Conservation (phyloP, 2,329 filamentous ascomycete species). For the Diaporthe sp. region DNA sequence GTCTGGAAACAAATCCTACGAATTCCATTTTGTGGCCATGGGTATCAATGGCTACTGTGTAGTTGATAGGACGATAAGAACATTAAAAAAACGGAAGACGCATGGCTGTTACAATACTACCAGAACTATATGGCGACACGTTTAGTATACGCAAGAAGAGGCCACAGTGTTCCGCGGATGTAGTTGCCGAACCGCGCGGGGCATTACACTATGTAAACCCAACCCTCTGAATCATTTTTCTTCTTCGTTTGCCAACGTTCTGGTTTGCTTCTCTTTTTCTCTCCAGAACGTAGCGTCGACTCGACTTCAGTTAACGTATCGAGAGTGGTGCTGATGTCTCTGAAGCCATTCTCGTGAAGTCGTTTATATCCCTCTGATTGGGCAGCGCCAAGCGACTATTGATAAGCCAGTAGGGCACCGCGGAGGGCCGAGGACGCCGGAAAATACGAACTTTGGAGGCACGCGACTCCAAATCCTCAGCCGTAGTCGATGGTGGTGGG, state of each 20-base stretch:
- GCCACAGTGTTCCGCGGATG: neutral
- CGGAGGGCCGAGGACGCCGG: conserved; percentile 20
- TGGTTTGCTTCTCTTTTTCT: neutral
- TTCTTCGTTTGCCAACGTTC: neutral
- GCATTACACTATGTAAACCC: neutral
- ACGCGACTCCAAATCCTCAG: conserved; percentile 23
- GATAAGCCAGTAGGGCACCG: neutral
- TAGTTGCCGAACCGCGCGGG: neutral
- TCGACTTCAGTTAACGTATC: no score
- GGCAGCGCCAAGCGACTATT: conserved; percentile 20
- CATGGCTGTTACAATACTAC: neutral
- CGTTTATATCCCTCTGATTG: neutral
- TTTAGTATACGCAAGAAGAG: neutral
- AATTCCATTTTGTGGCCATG: neutral
- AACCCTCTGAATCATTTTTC: neutral
- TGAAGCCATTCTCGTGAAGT: neutral
- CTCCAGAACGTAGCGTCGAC: neutral
- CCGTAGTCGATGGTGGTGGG: neutral
- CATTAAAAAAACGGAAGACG: neutral
- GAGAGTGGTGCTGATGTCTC: neutral
- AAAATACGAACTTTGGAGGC: conserved; percentile 1
- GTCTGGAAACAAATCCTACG: neutral
- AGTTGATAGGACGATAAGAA: neutral
- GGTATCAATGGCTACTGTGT: neutral
- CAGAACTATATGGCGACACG: neutral